phyloP scores from a whole-genome alignment of 805 yeast genomes.

The Clavispora fructus region DNA sequence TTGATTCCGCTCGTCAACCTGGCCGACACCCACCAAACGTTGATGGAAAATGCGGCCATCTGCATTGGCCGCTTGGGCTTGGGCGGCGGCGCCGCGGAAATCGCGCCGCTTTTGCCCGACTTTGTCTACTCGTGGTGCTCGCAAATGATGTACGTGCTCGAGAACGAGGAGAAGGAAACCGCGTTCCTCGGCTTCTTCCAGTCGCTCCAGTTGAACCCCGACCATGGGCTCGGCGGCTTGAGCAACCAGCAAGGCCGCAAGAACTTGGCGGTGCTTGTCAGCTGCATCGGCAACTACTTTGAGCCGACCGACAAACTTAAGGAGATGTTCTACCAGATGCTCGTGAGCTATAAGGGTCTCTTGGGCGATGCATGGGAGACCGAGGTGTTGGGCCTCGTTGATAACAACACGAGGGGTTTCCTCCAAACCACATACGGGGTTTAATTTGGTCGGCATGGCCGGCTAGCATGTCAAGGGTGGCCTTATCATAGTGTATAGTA shows the following conservation, averaged over 20 bases:
- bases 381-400: conserved; percentile 28
- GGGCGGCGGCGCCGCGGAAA: conserved; percentile 47
- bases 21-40: conserved; percentile 52
- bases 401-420: conserved; percentile 20
- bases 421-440: conserved; percentile 11
- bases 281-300: conserved; percentile 52
- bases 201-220: conserved; percentile 61
- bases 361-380: conserved; percentile 40
- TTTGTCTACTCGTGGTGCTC: conserved; percentile 67
- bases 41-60: conserved; percentile 82
- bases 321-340: conserved; percentile 39
- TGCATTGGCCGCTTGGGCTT: conserved; percentile 84
- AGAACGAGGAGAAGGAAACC: conserved; percentile 83
- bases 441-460: background rate
- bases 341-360: conserved; percentile 41
- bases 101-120: conserved; percentile 52
- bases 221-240: conserved; percentile 46
- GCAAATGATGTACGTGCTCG: conserved; percentile 60
- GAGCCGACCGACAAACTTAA: conserved; percentile 45
- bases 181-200: conserved; percentile 82
- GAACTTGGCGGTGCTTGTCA: conserved; percentile 49
- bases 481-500: background rate
- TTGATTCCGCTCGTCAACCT: conserved; percentile 57
- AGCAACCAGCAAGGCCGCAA: conserved; percentile 40
- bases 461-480: background rate